phyloP scores from a whole-genome alignment of 2,329 filamentous ascomycete genomes.

The Hymenoscyphus occultus region DNA sequence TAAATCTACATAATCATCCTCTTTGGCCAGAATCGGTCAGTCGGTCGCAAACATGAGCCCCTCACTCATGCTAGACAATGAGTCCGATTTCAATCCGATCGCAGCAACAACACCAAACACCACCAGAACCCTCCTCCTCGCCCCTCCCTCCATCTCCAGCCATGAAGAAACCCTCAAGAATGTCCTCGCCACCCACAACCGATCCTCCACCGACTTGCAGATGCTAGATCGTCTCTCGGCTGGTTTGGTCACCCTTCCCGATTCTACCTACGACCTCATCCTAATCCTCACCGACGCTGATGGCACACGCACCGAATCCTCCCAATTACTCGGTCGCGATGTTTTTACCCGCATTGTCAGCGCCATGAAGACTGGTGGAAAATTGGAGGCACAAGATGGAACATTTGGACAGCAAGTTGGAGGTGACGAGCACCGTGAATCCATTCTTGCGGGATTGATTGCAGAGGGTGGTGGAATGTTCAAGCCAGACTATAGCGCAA shows the following conservation, averaged over 20 bases:
- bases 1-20: not conserved
- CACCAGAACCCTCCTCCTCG: constrained; percentile 73
- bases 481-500: constrained; percentile 59
- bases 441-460: constrained; percentile 77
- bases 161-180: constrained; percentile 74
- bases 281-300: constrained; percentile 80
- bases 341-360: constrained; percentile 68
- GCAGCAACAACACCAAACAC: constrained; percentile 22
- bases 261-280: constrained; percentile 76
- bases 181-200: constrained; percentile 71
- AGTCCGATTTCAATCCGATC: constrained; percentile 32
- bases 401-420: constrained; percentile 45
- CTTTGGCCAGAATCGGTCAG: not conserved
- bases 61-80: constrained; percentile 33
- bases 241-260: constrained; percentile 74
- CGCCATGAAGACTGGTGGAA: constrained; percentile 67
- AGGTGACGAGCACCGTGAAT: constrained; percentile 64
- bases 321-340: constrained; percentile 61
- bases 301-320: constrained; percentile 59
- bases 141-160: constrained; percentile 84
- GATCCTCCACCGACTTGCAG: constrained; percentile 79
- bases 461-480: constrained; percentile 61
- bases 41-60: constrained; percentile 29
- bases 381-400: constrained; percentile 67
- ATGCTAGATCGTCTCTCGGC: constrained; percentile 94